Percentiles rank a stretch among this genome's conserved stretches.
phyloP scores from a whole-genome alignment of 352 stramenopile genomes.

The Pythium brachiatum region DNA sequence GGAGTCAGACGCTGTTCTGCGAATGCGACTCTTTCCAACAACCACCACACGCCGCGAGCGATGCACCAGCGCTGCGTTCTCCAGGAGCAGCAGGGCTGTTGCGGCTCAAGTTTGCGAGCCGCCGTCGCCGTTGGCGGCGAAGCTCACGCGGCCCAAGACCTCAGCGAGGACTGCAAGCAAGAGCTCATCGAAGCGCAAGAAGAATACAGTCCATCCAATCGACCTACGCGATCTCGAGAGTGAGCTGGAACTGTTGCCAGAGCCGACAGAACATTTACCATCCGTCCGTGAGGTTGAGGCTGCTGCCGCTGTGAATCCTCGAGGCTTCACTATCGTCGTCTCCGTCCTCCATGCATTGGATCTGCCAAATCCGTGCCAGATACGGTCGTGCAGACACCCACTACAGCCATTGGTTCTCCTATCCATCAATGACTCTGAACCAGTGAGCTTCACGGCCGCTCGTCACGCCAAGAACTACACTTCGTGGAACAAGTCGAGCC shows the following conservation, averaged over 20 bases:
- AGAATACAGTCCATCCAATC: slow-evolving; percentile 23
- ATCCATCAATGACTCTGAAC: background rate
- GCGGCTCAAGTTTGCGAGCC: background rate
- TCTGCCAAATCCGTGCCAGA: slow-evolving; percentile 25
- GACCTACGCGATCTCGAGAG: slow-evolving; percentile 13
- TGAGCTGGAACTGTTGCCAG: slow-evolving; percentile 8
- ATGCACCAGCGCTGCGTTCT: slow-evolving; percentile 4
- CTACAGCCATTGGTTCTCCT: slow-evolving; percentile 11
- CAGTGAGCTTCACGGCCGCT: background rate
- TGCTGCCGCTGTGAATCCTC: background rate
- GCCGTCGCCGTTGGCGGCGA: slow-evolving; percentile 2
- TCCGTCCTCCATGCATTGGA: slow-evolving; percentile 22
- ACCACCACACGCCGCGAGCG: background rate
- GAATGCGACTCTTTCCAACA: slow-evolving; percentile 4
- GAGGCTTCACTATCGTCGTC: slow-evolving; percentile 11
- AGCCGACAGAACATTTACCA: background rate
- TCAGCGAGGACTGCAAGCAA: background rate
- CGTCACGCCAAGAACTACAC: slow-evolving; percentile 23
- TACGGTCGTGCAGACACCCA: slow-evolving; percentile 20
- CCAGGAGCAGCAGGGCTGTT: background rate
- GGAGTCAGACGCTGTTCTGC: no score
- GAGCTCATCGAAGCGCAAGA: background rate
- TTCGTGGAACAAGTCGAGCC: slow-evolving; percentile 8
- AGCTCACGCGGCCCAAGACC: slow-evolving; percentile 4
- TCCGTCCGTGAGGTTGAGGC: background rate